Base-by-base conservation (phyloP, 495 filamentous ascomycete genomes). In the Neurospora sp. region DNA sequence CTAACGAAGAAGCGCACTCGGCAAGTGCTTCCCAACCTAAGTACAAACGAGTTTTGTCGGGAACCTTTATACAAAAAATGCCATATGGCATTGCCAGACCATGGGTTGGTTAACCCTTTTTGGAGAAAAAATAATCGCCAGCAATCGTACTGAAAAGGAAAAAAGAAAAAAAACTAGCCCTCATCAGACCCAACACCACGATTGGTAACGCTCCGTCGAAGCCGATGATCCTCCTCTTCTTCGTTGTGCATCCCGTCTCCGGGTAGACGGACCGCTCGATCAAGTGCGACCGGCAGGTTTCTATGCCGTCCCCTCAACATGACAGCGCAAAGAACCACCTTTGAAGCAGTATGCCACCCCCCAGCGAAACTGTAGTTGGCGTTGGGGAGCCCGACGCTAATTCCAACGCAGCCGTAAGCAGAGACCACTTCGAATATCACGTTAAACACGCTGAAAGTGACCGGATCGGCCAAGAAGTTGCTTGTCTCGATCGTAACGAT, bases 381-480 rank as follows among this genome's bases (percentile, higher is more conserved):
- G 48, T 87, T 84, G 0, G 92, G 91, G 35, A 90, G 81, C 0
- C 94, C 93, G 8, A 94, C 86, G 61, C 86, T 89, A 61, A 97
- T 91, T 4, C 94, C 93, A 6, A 96, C 94, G 76, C 91, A 93
- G n/a, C 91, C 93, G 76, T 97, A 96, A 0, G 88, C 94, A 14
- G 88, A 91, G 2, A 96, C 91, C 27, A 92, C 88, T 76, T 97
- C 94, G 77, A 97, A 97, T 39, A 94, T 85, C 72, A 96, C 87
- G 76, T 95, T 96, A 81, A 96, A 96, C 20, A 93, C 89, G 69
- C 89, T 91, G 82, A 89, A 95, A 2, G 85, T 85, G 20, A 91
- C 83, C 0, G 93, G 93, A 70, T 94, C 85, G 31, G 80, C 76
- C 11, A 86, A 84, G 79, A 91, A 94, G 73, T 92, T 85, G 69